Percentiles rank a stretch among this genome's conserved stretches.
These are phyloP conservation scores for Cryptococcus jaspeensis DNA, from an alignment of 1,284 basidiomycete genomes.

Conservation along the genomic window DNA sequence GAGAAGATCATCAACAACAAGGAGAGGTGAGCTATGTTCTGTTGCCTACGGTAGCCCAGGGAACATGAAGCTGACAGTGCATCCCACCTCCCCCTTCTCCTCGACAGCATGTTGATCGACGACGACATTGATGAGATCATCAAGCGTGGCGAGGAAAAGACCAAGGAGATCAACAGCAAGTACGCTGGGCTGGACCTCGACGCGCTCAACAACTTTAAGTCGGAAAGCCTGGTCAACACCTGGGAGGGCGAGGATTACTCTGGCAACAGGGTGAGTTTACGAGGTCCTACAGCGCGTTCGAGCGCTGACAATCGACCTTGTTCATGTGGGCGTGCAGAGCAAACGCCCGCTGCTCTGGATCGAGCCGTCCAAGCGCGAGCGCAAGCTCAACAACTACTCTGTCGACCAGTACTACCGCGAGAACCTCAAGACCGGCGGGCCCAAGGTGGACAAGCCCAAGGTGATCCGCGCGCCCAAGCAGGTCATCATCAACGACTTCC, in stretches of 20 bases:
- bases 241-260: conserved; percentile 96
- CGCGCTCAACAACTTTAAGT: conserved; percentile 95
- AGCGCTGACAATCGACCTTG: not conserved
- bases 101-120: conserved; percentile 69
- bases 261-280: conserved; percentile 60
- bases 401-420: conserved; percentile 94
- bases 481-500: conserved; percentile 86
- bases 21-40: conserved; percentile 30
- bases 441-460: conserved; percentile 82
- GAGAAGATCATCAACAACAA: conserved; percentile 89
- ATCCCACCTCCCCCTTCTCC: too few species aligned
- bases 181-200: conserved; percentile 92
- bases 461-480: conserved; percentile 87
- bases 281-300: not conserved
- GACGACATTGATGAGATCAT: conserved; percentile 97
- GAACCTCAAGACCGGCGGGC: conserved; percentile 66
- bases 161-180: conserved; percentile 82
- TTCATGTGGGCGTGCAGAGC: conserved; percentile 32
- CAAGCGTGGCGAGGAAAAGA: conserved; percentile 84
- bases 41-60: not conserved
- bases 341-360: conserved; percentile 69
- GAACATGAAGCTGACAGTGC: conserved; percentile 9
- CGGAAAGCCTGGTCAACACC: conserved; percentile 77
- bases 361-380: conserved; percentile 90
- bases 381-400: conserved; percentile 94